A percentile compares a stretch with the other conserved stretches of the same genome.
Evolutionary conservation across 495 filamentous ascomycete genomes (phyloP).

Genomic region (Xylaria longipes): DNA sequence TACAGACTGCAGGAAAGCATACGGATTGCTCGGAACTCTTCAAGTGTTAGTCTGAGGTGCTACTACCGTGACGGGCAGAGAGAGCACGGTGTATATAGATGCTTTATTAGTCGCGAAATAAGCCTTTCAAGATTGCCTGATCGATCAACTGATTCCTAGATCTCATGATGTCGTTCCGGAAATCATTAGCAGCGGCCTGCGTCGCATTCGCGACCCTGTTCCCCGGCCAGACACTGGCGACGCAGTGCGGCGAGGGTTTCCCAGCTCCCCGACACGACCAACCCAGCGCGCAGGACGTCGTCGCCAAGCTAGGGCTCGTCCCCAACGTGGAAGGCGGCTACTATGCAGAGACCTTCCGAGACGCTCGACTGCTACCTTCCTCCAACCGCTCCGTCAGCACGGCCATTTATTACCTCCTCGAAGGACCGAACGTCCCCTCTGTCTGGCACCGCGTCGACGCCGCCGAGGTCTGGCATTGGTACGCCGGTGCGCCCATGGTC

Average conservation of each 20-base stretch:
- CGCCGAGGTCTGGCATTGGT: slow-evolving; percentile 58
- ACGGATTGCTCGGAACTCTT: not conserved
- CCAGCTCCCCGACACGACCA: not conserved
- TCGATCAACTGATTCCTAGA: slow-evolving; percentile 12
- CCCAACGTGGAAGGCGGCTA: slow-evolving; percentile 56
- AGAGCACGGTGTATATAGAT: not conserved
- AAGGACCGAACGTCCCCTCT: slow-evolving; percentile 46
- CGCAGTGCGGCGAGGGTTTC: not conserved
- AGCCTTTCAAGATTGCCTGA: not conserved
- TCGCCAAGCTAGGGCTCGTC: slow-evolving; percentile 45
- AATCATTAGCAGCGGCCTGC: slow-evolving; percentile 20
- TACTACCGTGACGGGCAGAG: not conserved
- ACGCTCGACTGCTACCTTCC: slow-evolving; percentile 30
- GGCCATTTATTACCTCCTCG: slow-evolving; percentile 57
- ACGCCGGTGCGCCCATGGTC: slow-evolving; percentile 53
- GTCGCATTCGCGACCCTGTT: slow-evolving; percentile 19
- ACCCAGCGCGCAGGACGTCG: slow-evolving; percentile 44
- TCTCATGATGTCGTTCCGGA: slow-evolving; percentile 15
- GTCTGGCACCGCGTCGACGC: slow-evolving; percentile 57
- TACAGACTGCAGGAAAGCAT: not conserved
- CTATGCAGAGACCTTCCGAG: slow-evolving; percentile 55
- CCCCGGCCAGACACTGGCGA: slow-evolving; percentile 7
- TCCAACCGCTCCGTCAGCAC: slow-evolving; percentile 53
- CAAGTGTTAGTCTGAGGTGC: not conserved
- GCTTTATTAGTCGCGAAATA: not conserved